Base-by-base conservation (phyloP, 768 basidiomycete species). In the Suillus occidentalis region DNA sequence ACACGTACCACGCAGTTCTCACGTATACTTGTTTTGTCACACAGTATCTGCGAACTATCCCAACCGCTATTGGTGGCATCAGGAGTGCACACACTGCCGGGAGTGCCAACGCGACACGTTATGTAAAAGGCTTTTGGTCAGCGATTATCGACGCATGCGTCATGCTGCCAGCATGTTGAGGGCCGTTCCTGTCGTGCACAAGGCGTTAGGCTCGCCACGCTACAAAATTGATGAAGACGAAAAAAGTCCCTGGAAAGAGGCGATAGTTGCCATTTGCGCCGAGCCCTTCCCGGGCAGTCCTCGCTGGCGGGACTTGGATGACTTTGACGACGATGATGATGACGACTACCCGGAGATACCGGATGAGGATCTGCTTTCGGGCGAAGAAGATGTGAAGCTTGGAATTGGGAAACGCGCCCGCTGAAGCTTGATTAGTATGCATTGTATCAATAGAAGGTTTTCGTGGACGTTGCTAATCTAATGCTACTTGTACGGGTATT, bases 81-180 rank as follows among this genome's bases (percentile, higher is more conserved):
- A n/a, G 22, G 66, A 70, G 22, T 75, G 69, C 45, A 60, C 62
- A 57, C 75, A 76, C 31, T 76, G 76, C 42, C 67, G 68, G 12
- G 72, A 71, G 8, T 76, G 76, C 47, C 67, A 65, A 60, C 70
- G 75, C 36, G 75, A 76, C 60, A 65, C 67, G 2, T 28, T 77
- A 18, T n/a, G 68, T 22, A 76, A 76, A 40, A 66, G 67, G 34
- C 25, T 76, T 36, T 31, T 76, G 31, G 75, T 65, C 25, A 64
- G 63, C 28, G 69, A 67, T 13, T 66, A 66, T 43, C 72, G 66
- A 57, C 67, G 69, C 9, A 65, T 65, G 18, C 43, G 50, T 2
- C 56, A 58, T 5, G 14, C 62, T 18, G 70, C 68, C 28, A 65
- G 55, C 42, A 52, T 42, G 49, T 8, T 22, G 8, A 28, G 28